phyloP scores from a whole-genome alignment of 495 filamentous ascomycete species.

The Cryomyces antarcticus region DNA sequence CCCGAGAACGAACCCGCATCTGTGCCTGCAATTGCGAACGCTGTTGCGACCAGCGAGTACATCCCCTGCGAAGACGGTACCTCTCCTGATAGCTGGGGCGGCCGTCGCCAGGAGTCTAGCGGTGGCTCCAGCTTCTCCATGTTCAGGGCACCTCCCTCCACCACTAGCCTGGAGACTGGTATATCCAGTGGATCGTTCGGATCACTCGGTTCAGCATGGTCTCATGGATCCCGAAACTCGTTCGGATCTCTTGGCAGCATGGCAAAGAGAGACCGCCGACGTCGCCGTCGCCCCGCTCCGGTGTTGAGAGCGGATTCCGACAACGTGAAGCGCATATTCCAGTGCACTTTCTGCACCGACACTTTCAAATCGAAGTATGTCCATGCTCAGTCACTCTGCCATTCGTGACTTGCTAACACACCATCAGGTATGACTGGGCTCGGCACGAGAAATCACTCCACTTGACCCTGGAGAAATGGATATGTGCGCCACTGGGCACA shows the following conservation, averaged over 20 bases:
- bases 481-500: conserved; percentile 52
- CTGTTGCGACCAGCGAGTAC: conserved; percentile 33
- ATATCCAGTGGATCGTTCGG: conserved; percentile 28
- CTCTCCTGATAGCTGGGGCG: conserved; percentile 16
- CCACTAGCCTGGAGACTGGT: conserved; percentile 51
- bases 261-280: conserved; percentile 46
- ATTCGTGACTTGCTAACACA: no score
- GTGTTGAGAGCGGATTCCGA: conserved; percentile 22
- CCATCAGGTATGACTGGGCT: conserved; percentile 46
- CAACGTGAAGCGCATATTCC: conserved; percentile 34
- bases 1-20: conserved; percentile 75
- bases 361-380: conserved; percentile 48
- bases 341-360: conserved; percentile 71
- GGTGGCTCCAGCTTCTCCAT: conserved; percentile 30
- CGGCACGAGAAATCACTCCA: conserved; percentile 70
- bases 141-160: conserved; percentile 41
- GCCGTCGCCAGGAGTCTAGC: conserved; percentile 41
- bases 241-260: conserved; percentile 36
- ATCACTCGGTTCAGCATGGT: conserved; percentile 52
- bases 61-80: conserved; percentile 11
- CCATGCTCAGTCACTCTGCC: no score
- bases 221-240: conserved; percentile 42
- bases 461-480: conserved; percentile 57
- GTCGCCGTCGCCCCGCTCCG: conserved; percentile 39
- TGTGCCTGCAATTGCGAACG: conserved; percentile 56